These are phyloP conservation scores for Juglanconis oblonga DNA, from an alignment of 2,329 filamentous ascomycete genomes.

Conservation along the genomic window DNA sequence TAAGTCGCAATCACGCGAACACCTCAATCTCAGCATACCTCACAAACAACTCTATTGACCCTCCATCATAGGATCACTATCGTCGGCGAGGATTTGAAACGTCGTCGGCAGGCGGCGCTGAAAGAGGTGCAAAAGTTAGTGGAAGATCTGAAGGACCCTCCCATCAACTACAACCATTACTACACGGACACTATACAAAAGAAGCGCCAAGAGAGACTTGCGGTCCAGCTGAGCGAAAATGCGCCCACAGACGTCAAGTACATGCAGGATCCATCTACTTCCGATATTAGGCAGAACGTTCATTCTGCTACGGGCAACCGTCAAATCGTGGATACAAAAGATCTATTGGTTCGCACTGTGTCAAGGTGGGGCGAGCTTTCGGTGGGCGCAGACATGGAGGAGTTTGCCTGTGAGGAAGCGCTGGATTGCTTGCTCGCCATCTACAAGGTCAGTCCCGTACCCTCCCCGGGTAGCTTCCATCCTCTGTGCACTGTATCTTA, in stretches of 20 bases:
- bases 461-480: too few relatives aligned
- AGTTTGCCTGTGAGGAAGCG: constrained; percentile 1
- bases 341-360: neutral
- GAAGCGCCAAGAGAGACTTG: neutral
- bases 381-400: neutral
- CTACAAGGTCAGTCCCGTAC: neutral
- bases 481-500: too few relatives aligned
- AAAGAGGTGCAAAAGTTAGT: neutral
- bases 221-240: neutral
- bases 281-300: too few relatives aligned
- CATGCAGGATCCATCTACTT: too few relatives aligned
- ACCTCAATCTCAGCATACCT: too few relatives aligned
- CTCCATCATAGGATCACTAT: neutral
- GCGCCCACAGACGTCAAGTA: too few relatives aligned
- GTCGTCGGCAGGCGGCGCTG: neutral
- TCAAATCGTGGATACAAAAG: too few relatives aligned
- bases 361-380: neutral
- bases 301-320: too few relatives aligned
- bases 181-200: neutral
- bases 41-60: neutral
- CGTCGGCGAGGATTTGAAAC: neutral
- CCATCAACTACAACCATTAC: constrained; percentile 9
- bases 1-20: neutral
- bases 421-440: constrained; percentile 8
- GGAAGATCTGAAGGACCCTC: neutral